Base-by-base conservation (phyloP, 2,329 filamentous ascomycete species). In the Camillea tinctor region DNA sequence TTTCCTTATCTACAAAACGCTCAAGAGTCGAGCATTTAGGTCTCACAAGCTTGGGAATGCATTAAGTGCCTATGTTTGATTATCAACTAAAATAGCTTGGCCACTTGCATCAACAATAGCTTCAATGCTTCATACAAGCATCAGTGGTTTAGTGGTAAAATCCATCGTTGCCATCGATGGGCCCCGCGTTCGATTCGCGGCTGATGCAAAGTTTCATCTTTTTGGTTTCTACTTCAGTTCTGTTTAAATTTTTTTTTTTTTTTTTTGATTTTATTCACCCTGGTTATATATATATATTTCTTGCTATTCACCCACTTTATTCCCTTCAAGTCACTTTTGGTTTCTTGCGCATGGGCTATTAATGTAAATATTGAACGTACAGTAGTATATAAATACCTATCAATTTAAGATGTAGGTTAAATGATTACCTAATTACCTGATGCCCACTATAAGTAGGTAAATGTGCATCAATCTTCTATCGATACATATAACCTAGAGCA, bases 91-190 rank as follows among this genome's bases (percentile, higher is more conserved):
- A 44, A 17, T 44, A 44, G 6, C 2, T 44, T n/a, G n/a, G n/a
- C 13, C 17, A 7, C 5, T 17, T 44, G 5, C 7, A 3, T 44
- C 36, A 44, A 2, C 36, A 30, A 15, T 15, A 44, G 11, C 17
- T 44, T 15, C 15, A 15, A 4, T 3, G 4, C 36, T 44, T n/a
- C 2, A 11, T 15, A 6, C 36, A 44, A 63, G 72, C 72, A 73
- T 71, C 71, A 77, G 76, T 80, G 77, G 77, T 80, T 80, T 80
- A 80, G 77, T 79, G 78, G 78, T 80, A 80, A 79, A 80, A 80
- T 80, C 76, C 77, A 78, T 80, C 78, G 77, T 80, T 80, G 77
- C 78, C 78, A 80, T 80, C 77, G 78, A 80, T 78, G 77, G 76
- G 78, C 77, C 76, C 76, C 76, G 75, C 69, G 76, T 78, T 78